Base-by-base conservation (phyloP, 345 rosid genomes). In the Citrus trifoliata region DNA sequence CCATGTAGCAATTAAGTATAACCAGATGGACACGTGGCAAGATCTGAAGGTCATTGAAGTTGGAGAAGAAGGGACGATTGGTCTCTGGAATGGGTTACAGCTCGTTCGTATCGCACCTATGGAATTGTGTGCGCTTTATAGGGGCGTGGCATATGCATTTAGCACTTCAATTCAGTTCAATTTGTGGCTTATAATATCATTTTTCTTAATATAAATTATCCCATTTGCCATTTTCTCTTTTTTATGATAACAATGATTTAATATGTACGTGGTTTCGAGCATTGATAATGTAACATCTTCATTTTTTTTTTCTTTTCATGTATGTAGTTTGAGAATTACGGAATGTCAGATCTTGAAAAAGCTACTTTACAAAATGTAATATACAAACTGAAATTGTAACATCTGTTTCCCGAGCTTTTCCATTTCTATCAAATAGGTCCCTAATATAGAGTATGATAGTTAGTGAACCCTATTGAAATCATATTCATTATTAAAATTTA, bases 11-110 rank as follows among this genome's bases (percentile, higher is more conserved):
- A 4, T 16, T 22, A 30, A 65, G 19, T 1, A 76, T 62, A 48
- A 48, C 27, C 51, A 51, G 53, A 60, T 55, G 71, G 30, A 60
- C 83, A 73, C 79, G 80, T 83, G 83, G 77, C 87, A 74, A 87
- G 72, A 72, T 75, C 63, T 33, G 67, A 51, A 61, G 25, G 83
- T 58, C 87, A 86, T 86, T 67, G 93, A 83, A 90, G 83, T 87
- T 87, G 86, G 88, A 82, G 87, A 84, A 88, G 65, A 59, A 81
- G 73, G 79, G 95, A 92, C 88, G 87, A 85, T 79, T 88, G 93
- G 98, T 92, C 95, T 78, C 83, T 65, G 77, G 83, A 92, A 90
- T 85, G 87, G 97, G 87, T 71, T 83, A 89, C 97, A 89, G 3
- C 79, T 82, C 9, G 1, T 64, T 42, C 10, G 19, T 7, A 21